Evolutionary conservation across 2,329 filamentous ascomycete genomes (phyloP).

Genomic region (Neofusicoccum umdonicola): DNA sequence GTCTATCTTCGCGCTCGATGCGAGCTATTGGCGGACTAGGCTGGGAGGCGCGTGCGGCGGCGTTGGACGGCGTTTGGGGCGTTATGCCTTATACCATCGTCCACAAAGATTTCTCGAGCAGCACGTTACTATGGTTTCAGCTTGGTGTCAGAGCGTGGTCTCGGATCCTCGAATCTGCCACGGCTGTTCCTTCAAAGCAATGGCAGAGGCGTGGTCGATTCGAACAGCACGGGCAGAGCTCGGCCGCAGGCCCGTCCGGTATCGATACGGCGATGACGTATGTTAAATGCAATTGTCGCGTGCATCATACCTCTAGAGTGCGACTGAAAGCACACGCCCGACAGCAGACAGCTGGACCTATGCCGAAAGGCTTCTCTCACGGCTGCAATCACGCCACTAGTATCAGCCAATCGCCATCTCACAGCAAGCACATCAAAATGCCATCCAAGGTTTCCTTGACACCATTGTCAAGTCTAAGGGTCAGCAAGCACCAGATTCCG

Average conservation of each 20-base stretch:
- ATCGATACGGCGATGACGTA: conserved; percentile 17
- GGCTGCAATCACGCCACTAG: neutral
- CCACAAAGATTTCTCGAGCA: neutral
- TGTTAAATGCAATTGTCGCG: neutral
- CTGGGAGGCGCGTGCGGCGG: conserved; percentile 14
- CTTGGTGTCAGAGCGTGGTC: neutral
- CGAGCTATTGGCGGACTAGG: conserved; percentile 2
- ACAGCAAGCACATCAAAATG: neutral
- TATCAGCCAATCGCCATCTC: neutral
- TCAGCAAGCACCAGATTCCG: conserved; percentile 61
- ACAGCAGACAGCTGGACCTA: neutral
- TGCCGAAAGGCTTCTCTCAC: neutral
- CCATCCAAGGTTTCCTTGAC: conserved; percentile 31
- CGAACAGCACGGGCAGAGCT: neutral
- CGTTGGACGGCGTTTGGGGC: conserved; percentile 22
- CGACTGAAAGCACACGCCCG: neutral
- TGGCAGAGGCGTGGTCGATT: neutral
- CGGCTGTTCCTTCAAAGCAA: too few species aligned
- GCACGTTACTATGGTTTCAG: neutral
- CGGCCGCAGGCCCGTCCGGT: neutral
- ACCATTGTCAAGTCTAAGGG: conserved; percentile 50
- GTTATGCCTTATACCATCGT: conserved; percentile 21
- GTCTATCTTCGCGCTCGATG: neutral
- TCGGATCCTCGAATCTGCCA: neutral
- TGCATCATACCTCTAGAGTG: neutral